Evolutionary conservation across 148 eudicot species (phyloP), one percentile per base, ranked within the genome.

Genomic region (Diospyros kaki): DNA sequence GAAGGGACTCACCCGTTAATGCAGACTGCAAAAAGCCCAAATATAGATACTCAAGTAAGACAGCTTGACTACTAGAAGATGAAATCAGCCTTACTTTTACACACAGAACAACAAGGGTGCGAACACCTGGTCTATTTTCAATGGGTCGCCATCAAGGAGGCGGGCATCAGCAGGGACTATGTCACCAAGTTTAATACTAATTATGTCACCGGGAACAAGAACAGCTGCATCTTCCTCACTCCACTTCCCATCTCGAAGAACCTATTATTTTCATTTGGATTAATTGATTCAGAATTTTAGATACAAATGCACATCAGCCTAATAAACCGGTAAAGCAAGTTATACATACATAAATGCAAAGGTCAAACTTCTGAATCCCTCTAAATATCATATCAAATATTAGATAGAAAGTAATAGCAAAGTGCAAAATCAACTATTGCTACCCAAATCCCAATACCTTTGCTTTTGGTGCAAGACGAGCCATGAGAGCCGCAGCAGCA

Each of bases 1-100:
- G 88, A 43, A 85, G 82, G 28, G 88, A 85, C 74, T 85, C 88
- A 14, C 88, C 85, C 46, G 88, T 85, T 17, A 85, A 78, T 40
- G 88, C 81, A 71, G 72, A 68, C 72, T 68, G 71, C 56, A 68
- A 68, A 52, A 52, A 2, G 12, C 15, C 9, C 3, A 55, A 6
- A 9, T 28, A 55, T 10, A 55, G 59, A 14, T 14, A 55, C 12
- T 13, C 55, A 12, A 46, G 55, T 10, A 68, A 9, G 44, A 18
- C 46, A 1, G 69, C 52, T 66, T 66, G 69, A 66, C 1, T 17
- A 18, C 18, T 46, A 18, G 71, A 68, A 50, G 40, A 68, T 3
- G 4, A 45, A 66, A 43, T 48, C 71, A 10, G 11, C 8, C 71
- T 14, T 18, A n/a, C 4, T 67, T 18, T 14, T n/a, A 28, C 48